These are phyloP conservation scores for Pachyrhizus erosus DNA, from an alignment of 306 rosid genomes.

Conservation along the genomic window DNA sequence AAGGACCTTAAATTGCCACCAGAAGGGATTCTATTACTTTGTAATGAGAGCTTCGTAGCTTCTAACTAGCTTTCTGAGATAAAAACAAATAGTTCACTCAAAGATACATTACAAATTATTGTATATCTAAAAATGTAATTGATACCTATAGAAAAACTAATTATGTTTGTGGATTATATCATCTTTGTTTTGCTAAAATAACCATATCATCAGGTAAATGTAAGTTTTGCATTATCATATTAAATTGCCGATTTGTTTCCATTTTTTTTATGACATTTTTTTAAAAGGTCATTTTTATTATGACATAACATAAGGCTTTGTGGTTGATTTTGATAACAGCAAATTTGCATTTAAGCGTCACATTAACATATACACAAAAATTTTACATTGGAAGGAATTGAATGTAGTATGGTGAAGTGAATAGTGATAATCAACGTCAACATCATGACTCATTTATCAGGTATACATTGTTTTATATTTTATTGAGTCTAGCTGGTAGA, in stretches of 20 bases:
- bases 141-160: not conserved
- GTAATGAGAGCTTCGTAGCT: slow-evolving; percentile 31
- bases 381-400: not conserved
- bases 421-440: not conserved
- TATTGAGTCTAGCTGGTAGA: not conserved
- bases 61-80: slow-evolving; percentile 22
- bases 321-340: not conserved
- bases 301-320: not conserved
- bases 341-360: not conserved
- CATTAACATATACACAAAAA: not conserved
- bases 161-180: not conserved
- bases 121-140: not conserved
- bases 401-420: not conserved
- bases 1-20: slow-evolving; percentile 24
- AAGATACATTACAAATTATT: slow-evolving; percentile 32
- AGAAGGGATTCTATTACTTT: slow-evolving; percentile 38
- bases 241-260: not conserved
- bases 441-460: not conserved
- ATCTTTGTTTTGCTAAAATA: not conserved
- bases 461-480: not conserved
- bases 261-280: not conserved
- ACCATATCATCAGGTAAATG: slow-evolving; percentile 44
- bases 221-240: slow-evolving; percentile 11
- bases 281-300: not conserved
- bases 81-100: slow-evolving; percentile 37